Base-by-base conservation (phyloP, 2,329 filamentous ascomycete species). In the Emmonsiellopsis sp. region DNA sequence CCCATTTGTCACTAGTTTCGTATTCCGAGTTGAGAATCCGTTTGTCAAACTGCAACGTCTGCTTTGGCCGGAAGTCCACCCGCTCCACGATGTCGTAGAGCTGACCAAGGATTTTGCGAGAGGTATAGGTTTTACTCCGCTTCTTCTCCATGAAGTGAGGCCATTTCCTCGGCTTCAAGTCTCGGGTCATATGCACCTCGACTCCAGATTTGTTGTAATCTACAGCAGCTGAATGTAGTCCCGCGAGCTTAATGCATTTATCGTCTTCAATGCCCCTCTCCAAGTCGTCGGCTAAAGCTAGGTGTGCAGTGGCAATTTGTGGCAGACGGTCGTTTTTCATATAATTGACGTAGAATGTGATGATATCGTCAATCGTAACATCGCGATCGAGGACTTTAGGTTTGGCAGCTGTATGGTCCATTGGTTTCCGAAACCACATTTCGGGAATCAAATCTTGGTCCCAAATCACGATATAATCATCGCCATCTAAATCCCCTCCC, bases 391-490 rank as follows among this genome's bases (percentile, higher is more conserved):
- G 73, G 17, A 77, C 73, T 10, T 73, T 64, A 0, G 86, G 81
- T 43, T 76, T 74, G 0, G 81, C 74, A 0, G 82, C 74, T 0
- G 77, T 74, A 42, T 90, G 93, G 57, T 86, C 78, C 88, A 97
- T 95, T 0, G 93, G 85, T 0, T 78, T 72, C 36, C 80, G 75
- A 59, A 93, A 88, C 81, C 87, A 88, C 49, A 80, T 71, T 1
- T 69, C 59, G 0, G 88, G 88, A 31, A 94, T 74, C 6, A 98
- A 73, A 11, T 81, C 78, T 21, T 77, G 67, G 60, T 98, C 91
- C 92, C 93, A 98, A 45, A 96, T 86, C 5, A 97, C 83, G 53
- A 97, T 85, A 65, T 90, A 98, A 65, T 98, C 93, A 62, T 98
- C 93, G 0, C 93, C 93, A 64, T 98, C 93, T 0, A 98, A 78